Conservation (phyloP, 2,329 filamentous ascomycete species). For the Tolypocladium tropicale region DNA sequence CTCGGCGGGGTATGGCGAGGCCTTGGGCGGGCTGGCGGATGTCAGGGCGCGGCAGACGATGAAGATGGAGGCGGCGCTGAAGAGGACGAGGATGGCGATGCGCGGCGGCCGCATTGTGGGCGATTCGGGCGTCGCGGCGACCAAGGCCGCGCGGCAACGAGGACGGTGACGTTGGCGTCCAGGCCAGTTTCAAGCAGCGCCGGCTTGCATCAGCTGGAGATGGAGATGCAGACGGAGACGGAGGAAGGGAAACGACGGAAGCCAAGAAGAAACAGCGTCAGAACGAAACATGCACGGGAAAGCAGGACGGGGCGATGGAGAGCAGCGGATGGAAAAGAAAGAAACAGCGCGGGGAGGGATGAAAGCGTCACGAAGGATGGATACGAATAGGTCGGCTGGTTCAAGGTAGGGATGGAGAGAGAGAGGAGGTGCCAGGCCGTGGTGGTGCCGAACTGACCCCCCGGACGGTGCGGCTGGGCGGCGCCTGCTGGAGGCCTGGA, state of each 20-base stretch:
- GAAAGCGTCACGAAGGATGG: not conserved
- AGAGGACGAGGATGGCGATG: conserved; percentile 43
- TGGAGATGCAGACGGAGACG: not conserved
- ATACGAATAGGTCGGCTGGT: too few species aligned
- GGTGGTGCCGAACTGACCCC: too few species aligned
- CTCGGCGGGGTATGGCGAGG: conserved; percentile 13
- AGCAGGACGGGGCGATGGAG: not conserved
- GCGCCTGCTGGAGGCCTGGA: not conserved
- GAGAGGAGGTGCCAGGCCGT: not conserved
- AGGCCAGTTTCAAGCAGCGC: conserved; percentile 3
- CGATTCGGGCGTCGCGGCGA: not conserved
- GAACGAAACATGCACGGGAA: not conserved
- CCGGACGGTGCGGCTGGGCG: not conserved
- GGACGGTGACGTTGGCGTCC: not conserved
- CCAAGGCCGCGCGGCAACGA: not conserved
- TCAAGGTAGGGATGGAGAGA: not conserved
- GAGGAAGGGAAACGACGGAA: not conserved
- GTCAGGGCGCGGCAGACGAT: conserved; percentile 42
- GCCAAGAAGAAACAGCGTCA: not conserved
- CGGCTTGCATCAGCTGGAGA: conserved; percentile 1
- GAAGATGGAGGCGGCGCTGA: conserved; percentile 42
- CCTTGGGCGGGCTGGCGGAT: conserved; percentile 20
- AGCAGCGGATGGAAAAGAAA: not conserved
- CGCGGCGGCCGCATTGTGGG: conserved; percentile 43
- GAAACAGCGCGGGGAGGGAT: not conserved